A percentile compares a stretch with the other conserved stretches of the same genome.
Evolutionary conservation across 768 basidiomycete species (phyloP).

Genomic region (Pleurotus ostreatus): DNA sequence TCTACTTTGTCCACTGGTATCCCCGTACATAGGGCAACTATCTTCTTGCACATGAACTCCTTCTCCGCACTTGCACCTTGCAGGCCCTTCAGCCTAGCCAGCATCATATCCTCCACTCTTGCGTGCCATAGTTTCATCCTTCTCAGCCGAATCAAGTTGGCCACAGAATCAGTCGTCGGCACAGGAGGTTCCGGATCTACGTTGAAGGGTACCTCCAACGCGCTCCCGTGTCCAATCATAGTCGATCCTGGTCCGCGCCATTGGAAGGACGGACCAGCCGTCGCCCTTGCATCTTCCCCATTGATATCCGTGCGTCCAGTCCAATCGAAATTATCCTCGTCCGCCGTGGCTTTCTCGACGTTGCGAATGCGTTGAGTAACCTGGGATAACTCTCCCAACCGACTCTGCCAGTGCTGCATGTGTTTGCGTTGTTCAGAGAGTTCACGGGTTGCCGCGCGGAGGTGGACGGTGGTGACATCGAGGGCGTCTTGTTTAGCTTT

Average conservation of each 20-base stretch:
- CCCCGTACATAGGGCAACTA: conserved; percentile 85
- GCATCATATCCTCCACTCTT: conserved; percentile 72
- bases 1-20: conserved; percentile 87
- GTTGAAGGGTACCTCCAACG: conserved; percentile 59
- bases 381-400: conserved; percentile 77
- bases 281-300: conserved; percentile 32
- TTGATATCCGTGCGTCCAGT: conserved; percentile 63
- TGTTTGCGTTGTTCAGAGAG: conserved; percentile 88
- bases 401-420: conserved; percentile 69
- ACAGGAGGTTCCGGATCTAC: conserved; percentile 73
- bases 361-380: conserved; percentile 79
- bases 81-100: conserved; percentile 61
- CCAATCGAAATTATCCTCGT: conserved; percentile 87
- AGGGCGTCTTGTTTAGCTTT: conserved; percentile 82
- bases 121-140: conserved; percentile 82
- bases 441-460: conserved; percentile 86
- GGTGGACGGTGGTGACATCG: conserved; percentile 82
- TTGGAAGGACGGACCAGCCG: conserved; percentile 64
- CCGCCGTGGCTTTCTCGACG: conserved; percentile 70
- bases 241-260: conserved; percentile 66
- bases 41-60: conserved; percentile 88
- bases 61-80: conserved; percentile 84
- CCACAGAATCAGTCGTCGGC: conserved; percentile 53
- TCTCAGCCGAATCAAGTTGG: conserved; percentile 65
- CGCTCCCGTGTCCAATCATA: conserved; percentile 59